Conservation (phyloP, 805 yeast species). For the Zygosaccharomyces lentus region DNA sequence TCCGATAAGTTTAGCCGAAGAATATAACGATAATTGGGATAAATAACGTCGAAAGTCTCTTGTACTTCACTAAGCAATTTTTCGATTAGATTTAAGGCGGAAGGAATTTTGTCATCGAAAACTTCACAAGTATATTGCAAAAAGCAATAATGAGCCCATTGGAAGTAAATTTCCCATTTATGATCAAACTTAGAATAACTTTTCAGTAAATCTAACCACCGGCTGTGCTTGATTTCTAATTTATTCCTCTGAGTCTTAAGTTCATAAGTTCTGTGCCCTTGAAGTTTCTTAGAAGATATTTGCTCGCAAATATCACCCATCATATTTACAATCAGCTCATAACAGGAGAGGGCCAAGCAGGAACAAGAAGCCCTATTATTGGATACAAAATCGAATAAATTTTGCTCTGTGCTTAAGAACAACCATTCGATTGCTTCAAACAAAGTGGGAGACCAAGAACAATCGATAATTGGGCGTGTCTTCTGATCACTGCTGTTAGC, state of each 20-base stretch:
- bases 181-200: constrained; percentile 18
- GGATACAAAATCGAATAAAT: constrained; percentile 20
- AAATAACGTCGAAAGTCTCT: constrained; percentile 33
- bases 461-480: constrained; percentile 36
- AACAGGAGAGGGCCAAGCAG: constrained; percentile 35
- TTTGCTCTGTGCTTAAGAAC: constrained; percentile 30
- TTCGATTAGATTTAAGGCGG: constrained; percentile 25
- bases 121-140: constrained; percentile 40
- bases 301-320: constrained; percentile 36
- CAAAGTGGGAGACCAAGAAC: constrained; percentile 39
- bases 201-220: constrained; percentile 46
- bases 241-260: constrained; percentile 41
- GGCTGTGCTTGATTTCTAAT: constrained; percentile 41
- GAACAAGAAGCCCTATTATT: constrained; percentile 9
- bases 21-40: constrained; percentile 57
- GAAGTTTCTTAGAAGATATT: constrained; percentile 28
- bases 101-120: constrained; percentile 33
- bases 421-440: constrained; percentile 34
- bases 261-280: constrained; percentile 32
- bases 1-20: constrained; percentile 49
- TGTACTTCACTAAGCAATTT: constrained; percentile 12
- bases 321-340: constrained; percentile 45
- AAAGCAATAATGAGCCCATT: constrained; percentile 48
- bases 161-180: constrained; percentile 34
- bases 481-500: constrained; percentile 10